These are phyloP conservation scores for Platanus orientalis DNA, from an alignment of 164 flowering plant species.

Conservation along the genomic window DNA sequence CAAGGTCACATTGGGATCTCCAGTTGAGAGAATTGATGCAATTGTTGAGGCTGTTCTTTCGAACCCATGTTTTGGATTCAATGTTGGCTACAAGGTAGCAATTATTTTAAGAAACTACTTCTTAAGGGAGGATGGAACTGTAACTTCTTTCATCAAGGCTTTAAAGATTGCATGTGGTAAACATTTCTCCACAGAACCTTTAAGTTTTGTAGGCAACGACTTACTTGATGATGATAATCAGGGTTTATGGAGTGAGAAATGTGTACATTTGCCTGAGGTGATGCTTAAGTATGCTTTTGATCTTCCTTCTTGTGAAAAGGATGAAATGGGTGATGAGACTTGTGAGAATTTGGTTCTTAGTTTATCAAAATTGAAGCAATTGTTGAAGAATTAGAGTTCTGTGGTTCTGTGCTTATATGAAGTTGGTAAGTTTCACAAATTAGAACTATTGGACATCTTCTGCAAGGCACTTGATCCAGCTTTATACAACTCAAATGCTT, in stretches of 20 bases:
- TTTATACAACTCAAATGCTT: constrained; percentile 19
- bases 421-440: constrained; percentile 50
- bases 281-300: constrained; percentile 42
- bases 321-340: constrained; percentile 19
- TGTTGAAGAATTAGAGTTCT: constrained; percentile 49
- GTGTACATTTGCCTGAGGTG: constrained; percentile 27
- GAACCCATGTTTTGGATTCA: constrained; percentile 46
- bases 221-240: constrained; percentile 36
- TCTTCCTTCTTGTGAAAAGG: constrained; percentile 48
- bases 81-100: constrained; percentile 63
- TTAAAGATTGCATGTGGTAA: constrained; percentile 79
- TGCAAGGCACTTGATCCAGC: constrained; percentile 80
- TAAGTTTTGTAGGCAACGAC: constrained; percentile 42
- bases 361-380: constrained; percentile 47
- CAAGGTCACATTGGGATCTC: constrained; percentile 65
- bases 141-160: constrained; percentile 80
- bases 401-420: constrained; percentile 69
- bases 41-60: constrained; percentile 65
- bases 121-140: constrained; percentile 76
- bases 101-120: constrained; percentile 73
- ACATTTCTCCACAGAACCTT: constrained; percentile 64
- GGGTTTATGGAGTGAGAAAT: constrained; percentile 28
- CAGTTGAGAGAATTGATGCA: constrained; percentile 79
- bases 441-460: constrained; percentile 56
- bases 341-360: constrained; percentile 33